Conservation (phyloP, 192 early-diverging fungal species). For the Spinellus fusiger region DNA sequence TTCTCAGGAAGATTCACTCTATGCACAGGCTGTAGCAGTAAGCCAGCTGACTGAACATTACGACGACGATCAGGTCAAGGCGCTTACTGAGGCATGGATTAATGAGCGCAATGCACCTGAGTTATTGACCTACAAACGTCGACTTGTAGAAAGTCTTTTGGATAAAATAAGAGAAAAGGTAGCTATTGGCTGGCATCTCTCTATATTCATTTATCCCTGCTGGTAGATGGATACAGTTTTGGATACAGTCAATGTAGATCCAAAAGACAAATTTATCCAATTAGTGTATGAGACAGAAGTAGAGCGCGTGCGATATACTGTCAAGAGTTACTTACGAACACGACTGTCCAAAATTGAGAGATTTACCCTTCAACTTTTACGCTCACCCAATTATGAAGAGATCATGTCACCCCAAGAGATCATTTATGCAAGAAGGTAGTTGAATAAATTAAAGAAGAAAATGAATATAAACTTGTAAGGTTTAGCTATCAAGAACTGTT, state of each 20-base stretch:
- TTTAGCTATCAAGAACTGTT: conserved; percentile 48
- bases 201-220: neutral
- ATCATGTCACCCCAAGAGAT: conserved; percentile 47
- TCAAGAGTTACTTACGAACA: conserved; percentile 57
- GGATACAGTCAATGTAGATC: conserved; percentile 23
- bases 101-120: conserved; percentile 66
- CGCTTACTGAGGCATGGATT: conserved; percentile 52
- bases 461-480: conserved; percentile 1
- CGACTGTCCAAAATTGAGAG: conserved; percentile 62
- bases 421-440: conserved; percentile 41
- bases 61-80: neutral
- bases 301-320: conserved; percentile 60
- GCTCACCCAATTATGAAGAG: conserved; percentile 21
- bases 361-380: conserved; percentile 39
- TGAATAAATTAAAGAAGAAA: neutral
- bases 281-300: conserved; percentile 62
- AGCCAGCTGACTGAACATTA: neutral
- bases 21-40: neutral
- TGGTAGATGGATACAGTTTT: conserved; percentile 30
- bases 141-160: conserved; percentile 39
- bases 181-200: neutral
- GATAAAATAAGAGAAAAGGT: conserved; percentile 57
- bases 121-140: conserved; percentile 45
- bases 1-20: neutral
- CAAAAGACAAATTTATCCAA: conserved; percentile 43